Base-by-base conservation (phyloP, 2,329 filamentous ascomycete genomes). In the Pyrenophora graminea region DNA sequence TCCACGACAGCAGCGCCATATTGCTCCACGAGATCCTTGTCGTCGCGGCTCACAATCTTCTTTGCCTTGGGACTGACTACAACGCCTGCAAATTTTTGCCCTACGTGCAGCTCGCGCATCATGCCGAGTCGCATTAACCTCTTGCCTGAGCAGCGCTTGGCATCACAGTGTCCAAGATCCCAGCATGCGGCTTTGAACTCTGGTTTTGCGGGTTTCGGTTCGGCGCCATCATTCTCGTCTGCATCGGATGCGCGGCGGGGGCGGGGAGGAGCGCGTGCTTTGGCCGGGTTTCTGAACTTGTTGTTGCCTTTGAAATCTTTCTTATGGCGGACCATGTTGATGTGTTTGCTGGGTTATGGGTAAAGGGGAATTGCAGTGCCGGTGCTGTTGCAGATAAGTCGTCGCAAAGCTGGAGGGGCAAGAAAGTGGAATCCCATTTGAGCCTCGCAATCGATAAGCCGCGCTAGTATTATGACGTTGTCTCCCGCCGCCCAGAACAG, bases 141-240 rank as follows among this genome's bases (percentile, higher is more conserved):
- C 79, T 99, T 99, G 27, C 94, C 94, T 0, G 92, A 97, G 76
- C 94, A 99, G 63, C 93, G 82, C 75, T 97, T 97, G 7, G 93
- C 91, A 69, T 99, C 94, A 79, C 94, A 99, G 78, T 99, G 94
- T 56, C 92, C 93, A 30, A 99, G 82, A 69, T 99, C 94, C 94
- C 94, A 99, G 74, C 93, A 97, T 52, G 93, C 94, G 41, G 94
- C 93, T 76, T 95, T 96, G 82, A 92, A 97, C 76, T 85, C 58
- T 65, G 82, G 76, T 21, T 74, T 75, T 64, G 57, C 73, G 60
- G 62, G 63, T 62, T 55, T 50, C 51, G 71, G 62, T 45, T 67
- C 67, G 32, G 61, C 51, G 39, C 61, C 55, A 33, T 59, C 64
- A 21, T 58, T 42, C 39, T 66, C 48, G 53, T 63, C 56, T 37